Evolutionary conservation across 2,329 filamentous ascomycete genomes (phyloP).

Genomic region (Zymoseptoria passerinii): DNA sequence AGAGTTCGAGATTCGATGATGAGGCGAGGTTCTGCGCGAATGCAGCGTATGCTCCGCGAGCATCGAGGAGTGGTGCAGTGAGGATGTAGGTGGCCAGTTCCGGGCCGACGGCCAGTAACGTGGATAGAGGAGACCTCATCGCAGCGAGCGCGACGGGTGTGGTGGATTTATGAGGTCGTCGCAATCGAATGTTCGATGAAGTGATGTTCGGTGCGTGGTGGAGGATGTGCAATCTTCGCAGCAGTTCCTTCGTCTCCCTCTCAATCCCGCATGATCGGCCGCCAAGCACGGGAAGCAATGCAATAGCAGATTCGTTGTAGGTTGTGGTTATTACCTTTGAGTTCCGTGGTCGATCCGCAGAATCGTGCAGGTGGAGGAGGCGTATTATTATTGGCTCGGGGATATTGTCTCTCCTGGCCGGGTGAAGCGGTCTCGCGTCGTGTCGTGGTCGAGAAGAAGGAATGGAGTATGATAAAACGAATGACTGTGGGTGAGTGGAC

Average conservation of each 20-base stretch:
- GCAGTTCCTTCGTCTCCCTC: not conserved
- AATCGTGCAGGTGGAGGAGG: not conserved
- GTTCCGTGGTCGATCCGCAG: not conserved
- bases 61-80: constrained; percentile 18
- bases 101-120: constrained; percentile 29
- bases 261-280: not conserved
- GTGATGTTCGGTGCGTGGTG: constrained; percentile 1
- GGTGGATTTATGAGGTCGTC: not conserved
- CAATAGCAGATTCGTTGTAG: not conserved
- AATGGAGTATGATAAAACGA: constrained; percentile 1
- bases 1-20: constrained; percentile 67
- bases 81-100: constrained; percentile 29
- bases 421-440: too few species aligned
- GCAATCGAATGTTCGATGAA: not conserved
- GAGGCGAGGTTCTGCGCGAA: constrained; percentile 41
- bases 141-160: constrained; percentile 9
- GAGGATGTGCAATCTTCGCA: not conserved
- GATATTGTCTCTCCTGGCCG: too few species aligned
- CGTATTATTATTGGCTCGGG: not conserved
- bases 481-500: constrained; percentile 6
- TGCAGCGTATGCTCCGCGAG: constrained; percentile 13
- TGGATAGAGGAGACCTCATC: constrained; percentile 26
- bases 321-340: not conserved
- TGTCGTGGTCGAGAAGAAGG: not conserved
- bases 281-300: not conserved